Percentiles rank a stretch among this genome's conserved stretches.
Evolutionary conservation across 768 basidiomycete genomes (phyloP).

Genomic region (Calocybe gangraenosa): DNA sequence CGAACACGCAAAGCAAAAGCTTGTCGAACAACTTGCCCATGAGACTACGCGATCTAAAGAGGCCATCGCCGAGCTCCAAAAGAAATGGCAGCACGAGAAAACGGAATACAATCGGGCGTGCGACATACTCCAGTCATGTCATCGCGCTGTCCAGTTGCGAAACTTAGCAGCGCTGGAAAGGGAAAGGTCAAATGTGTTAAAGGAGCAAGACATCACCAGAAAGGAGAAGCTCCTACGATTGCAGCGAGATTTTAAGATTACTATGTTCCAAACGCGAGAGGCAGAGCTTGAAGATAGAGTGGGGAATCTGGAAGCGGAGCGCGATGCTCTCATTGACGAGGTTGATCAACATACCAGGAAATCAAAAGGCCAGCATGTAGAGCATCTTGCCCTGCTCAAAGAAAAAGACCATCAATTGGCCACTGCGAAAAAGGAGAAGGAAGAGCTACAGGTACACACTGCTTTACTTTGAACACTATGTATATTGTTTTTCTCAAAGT

Average conservation of each 20-base stretch:
- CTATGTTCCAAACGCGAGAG: slow-evolving; percentile 64
- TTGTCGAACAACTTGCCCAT: slow-evolving; percentile 41
- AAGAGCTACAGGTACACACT: slow-evolving; percentile 38
- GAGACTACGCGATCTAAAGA: slow-evolving; percentile 41
- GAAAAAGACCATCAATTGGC: slow-evolving; percentile 35
- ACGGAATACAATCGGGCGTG: slow-evolving; percentile 58
- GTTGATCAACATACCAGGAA: slow-evolving; percentile 24
- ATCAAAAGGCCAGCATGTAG: slow-evolving; percentile 25
- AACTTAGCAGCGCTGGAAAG: slow-evolving; percentile 50
- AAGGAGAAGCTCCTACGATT: slow-evolving; percentile 55
- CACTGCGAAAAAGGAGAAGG: slow-evolving; percentile 37
- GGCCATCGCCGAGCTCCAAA: slow-evolving; percentile 38
- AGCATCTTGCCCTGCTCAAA: slow-evolving; percentile 33
- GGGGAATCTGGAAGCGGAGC: slow-evolving; percentile 46
- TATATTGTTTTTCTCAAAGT: slow-evolving; percentile 7
- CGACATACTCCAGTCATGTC: slow-evolving; percentile 57
- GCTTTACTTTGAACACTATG: neutral
- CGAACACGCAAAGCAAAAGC: slow-evolving; percentile 55
- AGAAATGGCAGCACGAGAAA: slow-evolving; percentile 50
- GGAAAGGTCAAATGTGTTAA: slow-evolving; percentile 46
- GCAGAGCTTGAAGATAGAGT: slow-evolving; percentile 53
- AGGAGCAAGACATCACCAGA: slow-evolving; percentile 50
- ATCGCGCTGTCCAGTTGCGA: slow-evolving; percentile 62
- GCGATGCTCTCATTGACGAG: slow-evolving; percentile 24
- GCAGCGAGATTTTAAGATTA: slow-evolving; percentile 64